Evolutionary conservation across 1,139 yeast genomes (phyloP), one percentile per base, ranked within the genome.

Genomic region (Protomyces lactucae-debilis): DNA sequence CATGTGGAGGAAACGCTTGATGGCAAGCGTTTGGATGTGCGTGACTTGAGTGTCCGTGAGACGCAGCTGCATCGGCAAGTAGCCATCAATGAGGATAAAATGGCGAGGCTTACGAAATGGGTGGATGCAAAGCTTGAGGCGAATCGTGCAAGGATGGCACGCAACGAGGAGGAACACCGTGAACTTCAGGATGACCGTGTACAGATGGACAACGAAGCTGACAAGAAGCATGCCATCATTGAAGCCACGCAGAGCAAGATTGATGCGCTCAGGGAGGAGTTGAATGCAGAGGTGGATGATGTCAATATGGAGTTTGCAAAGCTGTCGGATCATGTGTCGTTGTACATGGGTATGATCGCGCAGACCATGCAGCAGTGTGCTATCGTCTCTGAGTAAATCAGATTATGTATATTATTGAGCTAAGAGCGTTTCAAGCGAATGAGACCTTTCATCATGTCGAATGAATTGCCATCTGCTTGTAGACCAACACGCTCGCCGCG

Each of bases 391-490:
- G 32, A 28, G 32, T 28, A 4, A 6, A 28, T 28, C 32, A 28
- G 8, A 28, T 28, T 28, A 9, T 5, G 57, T 43, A 18, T 59
- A 23, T 18, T 10, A 65, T 70, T 43, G 8, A 43, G 12, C 16
- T 18, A 43, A 2, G 48, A 43, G 36, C 54, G 12, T 32, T 59
- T 59, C 32, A 59, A 37, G 9, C 90, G 88, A n/a, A 95, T 87
- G 68, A 95, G 78, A 0, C 99, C 98, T 71, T 83, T 87, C 78
- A 93, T 87, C 79, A 95, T 92, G 73, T 95, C 99, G 73, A 95
- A 95, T 1, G 97, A 89, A 74, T 95, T 95, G 0, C 99, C 99
- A 74, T 95, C 99, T 0, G 99, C 99, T 73, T 91, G 98, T 57
- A 95, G 77, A 87, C 69, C 82, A 85, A 2, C 73, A 76, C 52